Evolutionary conservation across 1,284 basidiomycete genomes (phyloP), one percentile per base, ranked within the genome.

Genomic region (Ceratobasidium papillatum): DNA sequence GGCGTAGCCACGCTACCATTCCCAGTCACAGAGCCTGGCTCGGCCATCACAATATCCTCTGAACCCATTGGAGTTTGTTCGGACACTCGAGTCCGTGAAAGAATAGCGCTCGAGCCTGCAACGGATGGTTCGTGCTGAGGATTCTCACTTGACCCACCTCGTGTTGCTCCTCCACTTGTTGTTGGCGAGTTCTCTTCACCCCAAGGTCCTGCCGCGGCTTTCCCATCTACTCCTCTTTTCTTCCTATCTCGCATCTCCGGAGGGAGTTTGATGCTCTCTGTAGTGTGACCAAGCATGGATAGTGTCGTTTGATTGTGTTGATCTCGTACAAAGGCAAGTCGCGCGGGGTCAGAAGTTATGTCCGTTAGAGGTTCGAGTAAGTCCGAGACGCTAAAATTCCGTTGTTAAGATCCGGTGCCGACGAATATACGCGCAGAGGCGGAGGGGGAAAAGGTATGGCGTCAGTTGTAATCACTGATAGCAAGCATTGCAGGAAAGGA

Each of bases 231-330:
- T 71, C 25, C 43, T 43, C 54, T 43, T 30, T 52, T 41, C 56
- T 71, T 71, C 36, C 68, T 54, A 47, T 71, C 68, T 19, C 68
- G 68, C 68, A 58, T 59, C 52, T 71, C 68, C 25, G 68, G 68
- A 27, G 68, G 68, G 19, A 71, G 54, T 25, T 49, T 71, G 54
- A 71, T 71, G 30, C 68, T 71, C 54, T 71, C 68, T 22, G 45
- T 56, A 1, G 68, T 71, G 30, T 71, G 54, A 25, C 68, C 68
- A 34, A 71, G 68, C 54, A 38, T 54, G 30, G 52, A 38, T 1
- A 71, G 56, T 19, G 68, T 59, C 34, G 68, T 25, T 34, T 58
- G 52, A 41, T 71, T 71, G 25, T 71, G 68, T 14, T 47, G n/a
- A 19, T 71, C 68, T 22, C 49, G 52, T 3, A 71, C 56, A 17